Evolutionary conservation across 2,329 filamentous ascomycete species (phyloP).

Genomic region (Verticillium zaregamsianum): DNA sequence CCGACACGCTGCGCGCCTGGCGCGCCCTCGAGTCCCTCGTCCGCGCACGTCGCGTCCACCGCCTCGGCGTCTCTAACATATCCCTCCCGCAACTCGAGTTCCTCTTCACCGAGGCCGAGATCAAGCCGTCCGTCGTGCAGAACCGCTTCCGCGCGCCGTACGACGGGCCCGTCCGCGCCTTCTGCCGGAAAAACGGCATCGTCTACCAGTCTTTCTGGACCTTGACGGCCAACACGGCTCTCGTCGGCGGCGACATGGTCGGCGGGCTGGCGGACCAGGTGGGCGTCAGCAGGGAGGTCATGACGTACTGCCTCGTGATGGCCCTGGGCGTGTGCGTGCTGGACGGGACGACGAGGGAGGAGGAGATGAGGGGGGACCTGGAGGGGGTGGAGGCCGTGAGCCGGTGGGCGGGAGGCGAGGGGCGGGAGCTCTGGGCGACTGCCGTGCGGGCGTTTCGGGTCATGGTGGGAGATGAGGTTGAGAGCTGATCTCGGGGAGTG

Average conservation of each 20-base stretch:
- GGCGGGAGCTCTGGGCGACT: conserved; percentile 41
- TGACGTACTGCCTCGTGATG: conserved; percentile 45
- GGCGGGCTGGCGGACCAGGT: conserved; percentile 38
- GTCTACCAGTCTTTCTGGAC: conserved; percentile 54
- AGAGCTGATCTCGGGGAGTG: not conserved
- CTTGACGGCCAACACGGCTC: conserved; percentile 38
- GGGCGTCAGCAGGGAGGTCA: conserved; percentile 31
- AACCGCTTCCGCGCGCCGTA: conserved; percentile 66
- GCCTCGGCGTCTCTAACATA: conserved; percentile 75
- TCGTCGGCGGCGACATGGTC: conserved; percentile 42
- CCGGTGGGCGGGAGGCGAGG: conserved; percentile 38
- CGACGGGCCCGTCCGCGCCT: conserved; percentile 44
- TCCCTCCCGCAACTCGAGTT: conserved; percentile 50
- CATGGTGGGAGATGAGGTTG: not conserved
- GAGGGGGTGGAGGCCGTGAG: conserved; percentile 36
- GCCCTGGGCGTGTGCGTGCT: conserved; percentile 39
- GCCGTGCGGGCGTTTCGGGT: conserved; percentile 26
- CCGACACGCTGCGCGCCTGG: conserved; percentile 62
- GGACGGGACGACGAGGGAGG: conserved; percentile 40
- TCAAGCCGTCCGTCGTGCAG: conserved; percentile 60
- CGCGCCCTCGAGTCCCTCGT: conserved; percentile 55
- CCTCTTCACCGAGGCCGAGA: conserved; percentile 30
- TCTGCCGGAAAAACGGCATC: conserved; percentile 36
- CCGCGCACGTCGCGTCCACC: conserved; percentile 59
- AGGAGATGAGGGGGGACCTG: conserved; percentile 47